Conservation (phyloP, 306 rosid genomes). For the Lablab purpureus region DNA sequence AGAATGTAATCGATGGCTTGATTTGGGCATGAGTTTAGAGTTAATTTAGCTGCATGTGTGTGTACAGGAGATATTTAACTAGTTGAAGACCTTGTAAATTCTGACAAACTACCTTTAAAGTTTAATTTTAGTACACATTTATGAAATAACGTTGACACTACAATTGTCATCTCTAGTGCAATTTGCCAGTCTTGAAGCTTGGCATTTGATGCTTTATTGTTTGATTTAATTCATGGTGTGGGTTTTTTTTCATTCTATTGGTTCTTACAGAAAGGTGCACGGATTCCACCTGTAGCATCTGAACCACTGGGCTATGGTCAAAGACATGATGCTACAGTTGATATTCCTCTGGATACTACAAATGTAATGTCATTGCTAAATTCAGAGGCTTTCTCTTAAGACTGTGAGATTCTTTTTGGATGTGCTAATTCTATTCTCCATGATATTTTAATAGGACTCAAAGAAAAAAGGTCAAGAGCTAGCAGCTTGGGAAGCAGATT, state of each 20-base stretch:
- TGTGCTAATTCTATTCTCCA: slow-evolving; percentile 42
- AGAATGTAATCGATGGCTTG: background rate
- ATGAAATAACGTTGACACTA: background rate
- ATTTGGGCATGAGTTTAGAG: slow-evolving; percentile 31
- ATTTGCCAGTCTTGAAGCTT: slow-evolving; percentile 8
- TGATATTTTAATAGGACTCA: slow-evolving; percentile 66
- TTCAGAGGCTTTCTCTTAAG: slow-evolving; percentile 15
- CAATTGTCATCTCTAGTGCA: slow-evolving; percentile 22
- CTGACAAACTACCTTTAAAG: background rate
- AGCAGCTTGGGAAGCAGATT: slow-evolving; percentile 93
- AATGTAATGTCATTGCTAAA: slow-evolving; percentile 58
- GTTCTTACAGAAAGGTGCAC: slow-evolving; percentile 71
- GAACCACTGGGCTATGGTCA: slow-evolving; percentile 82
- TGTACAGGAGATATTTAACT: background rate
- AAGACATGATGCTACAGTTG: slow-evolving; percentile 89
- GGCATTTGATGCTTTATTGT: slow-evolving; percentile 34
- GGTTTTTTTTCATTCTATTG: slow-evolving; percentile 32
- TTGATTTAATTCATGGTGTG: slow-evolving; percentile 24
- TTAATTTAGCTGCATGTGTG: slow-evolving; percentile 13
- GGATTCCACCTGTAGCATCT: slow-evolving; percentile 71
- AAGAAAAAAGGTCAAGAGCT: slow-evolving; percentile 84
- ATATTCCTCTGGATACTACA: slow-evolving; percentile 82
- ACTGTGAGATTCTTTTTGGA: slow-evolving; percentile 18
- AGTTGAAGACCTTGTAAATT: slow-evolving; percentile 28
- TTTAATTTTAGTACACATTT: background rate